phyloP scores from a whole-genome alignment of 1,139 yeast species.

The Sugiyamaella grinbergsii region DNA sequence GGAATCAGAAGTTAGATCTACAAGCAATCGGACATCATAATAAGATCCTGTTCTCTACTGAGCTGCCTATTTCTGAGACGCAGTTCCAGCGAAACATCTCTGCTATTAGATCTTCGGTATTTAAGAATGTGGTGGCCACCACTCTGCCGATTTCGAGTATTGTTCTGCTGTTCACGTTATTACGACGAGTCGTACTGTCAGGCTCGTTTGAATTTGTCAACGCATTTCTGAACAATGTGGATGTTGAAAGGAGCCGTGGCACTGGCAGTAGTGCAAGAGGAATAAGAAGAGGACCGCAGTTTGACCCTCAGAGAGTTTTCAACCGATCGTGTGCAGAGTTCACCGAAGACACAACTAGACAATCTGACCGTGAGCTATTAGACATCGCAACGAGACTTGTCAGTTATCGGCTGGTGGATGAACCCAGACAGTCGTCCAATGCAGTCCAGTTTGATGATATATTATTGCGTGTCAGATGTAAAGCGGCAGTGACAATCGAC shows the following conservation, averaged over 20 bases:
- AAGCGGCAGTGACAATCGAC: constrained; percentile 24
- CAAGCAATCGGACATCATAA: constrained; percentile 17
- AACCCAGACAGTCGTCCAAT: constrained; percentile 19
- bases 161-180: constrained; percentile 24
- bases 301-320: constrained; percentile 4
- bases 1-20: constrained; percentile 10
- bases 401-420: constrained; percentile 16
- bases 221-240: constrained; percentile 19
- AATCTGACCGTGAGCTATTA: constrained; percentile 18
- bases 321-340: constrained; percentile 20
- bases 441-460: constrained; percentile 31
- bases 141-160: constrained; percentile 27
- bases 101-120: constrained; percentile 27
- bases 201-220: constrained; percentile 32
- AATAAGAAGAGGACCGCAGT: neutral
- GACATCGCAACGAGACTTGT: constrained; percentile 19
- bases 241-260: neutral
- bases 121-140: constrained; percentile 28
- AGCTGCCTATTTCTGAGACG: constrained; percentile 27
- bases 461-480: constrained; percentile 26
- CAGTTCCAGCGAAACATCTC: constrained; percentile 27
- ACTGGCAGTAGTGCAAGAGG: neutral
- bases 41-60: constrained; percentile 21
- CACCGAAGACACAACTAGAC: constrained; percentile 21
- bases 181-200: constrained; percentile 30